Conservation (phyloP, 2,329 filamentous ascomycete species). For the Thermoascus crustaceus region DNA sequence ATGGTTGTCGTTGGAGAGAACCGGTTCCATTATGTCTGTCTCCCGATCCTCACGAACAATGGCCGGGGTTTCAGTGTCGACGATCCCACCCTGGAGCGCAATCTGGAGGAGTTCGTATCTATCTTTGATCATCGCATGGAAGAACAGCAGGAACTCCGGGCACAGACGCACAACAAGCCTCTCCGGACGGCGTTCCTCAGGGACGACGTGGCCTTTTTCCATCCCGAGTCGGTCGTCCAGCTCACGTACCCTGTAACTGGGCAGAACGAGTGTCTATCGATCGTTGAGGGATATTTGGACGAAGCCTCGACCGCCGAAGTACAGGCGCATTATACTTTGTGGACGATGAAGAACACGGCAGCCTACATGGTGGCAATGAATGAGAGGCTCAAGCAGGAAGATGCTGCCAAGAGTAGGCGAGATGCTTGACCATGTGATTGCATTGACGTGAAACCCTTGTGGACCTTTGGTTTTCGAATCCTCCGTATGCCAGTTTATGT, state of each 20-base stretch:
- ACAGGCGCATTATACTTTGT: background rate
- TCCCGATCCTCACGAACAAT: background rate
- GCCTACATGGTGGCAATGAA: too few relatives aligned
- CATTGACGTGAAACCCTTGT: too few relatives aligned
- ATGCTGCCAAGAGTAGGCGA: too few relatives aligned
- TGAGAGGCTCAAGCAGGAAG: too few relatives aligned
- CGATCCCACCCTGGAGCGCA: background rate
- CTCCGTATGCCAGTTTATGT: too few relatives aligned
- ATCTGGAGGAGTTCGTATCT: background rate
- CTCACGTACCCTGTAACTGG: background rate
- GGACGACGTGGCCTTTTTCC: background rate
- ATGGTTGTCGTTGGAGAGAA: background rate
- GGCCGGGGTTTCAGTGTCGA: background rate
- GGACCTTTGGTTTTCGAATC: too few relatives aligned
- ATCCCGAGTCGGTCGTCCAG: background rate
- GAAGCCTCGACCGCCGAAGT: background rate
- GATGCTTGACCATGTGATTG: too few relatives aligned
- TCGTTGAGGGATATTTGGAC: background rate
- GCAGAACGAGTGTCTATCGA: background rate
- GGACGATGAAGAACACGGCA: background rate
- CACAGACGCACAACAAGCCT: too few relatives aligned
- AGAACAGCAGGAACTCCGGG: too few relatives aligned
- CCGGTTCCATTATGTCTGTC: background rate
- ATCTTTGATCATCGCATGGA: slow-evolving; percentile 1
- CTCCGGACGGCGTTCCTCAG: background rate